Evolutionary conservation across 176 grass and related monocot genomes (phyloP), one percentile per base, ranked within the genome.

Genomic region (Juncus effusus): DNA sequence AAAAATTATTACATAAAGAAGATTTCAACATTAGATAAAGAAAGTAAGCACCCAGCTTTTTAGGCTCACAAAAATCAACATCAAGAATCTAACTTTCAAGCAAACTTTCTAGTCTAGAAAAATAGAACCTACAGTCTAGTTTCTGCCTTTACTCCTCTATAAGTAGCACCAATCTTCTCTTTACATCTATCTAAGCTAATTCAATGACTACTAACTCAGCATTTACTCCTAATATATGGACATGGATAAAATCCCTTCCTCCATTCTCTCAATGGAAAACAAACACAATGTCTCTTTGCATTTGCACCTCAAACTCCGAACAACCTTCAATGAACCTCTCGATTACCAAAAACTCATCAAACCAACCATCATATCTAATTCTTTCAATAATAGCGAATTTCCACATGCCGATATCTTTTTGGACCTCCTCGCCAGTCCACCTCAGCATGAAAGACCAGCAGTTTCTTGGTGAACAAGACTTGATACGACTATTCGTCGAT

Each of bases 371-470:
- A 12, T 39, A 78, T 9, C 19, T 93, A 61, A 87, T 73, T 76
- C 88, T 99, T 78, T 82, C 85, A 58, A 82, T 93, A 67, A 80
- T 72, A 59, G 80, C 88, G 36, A 80, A 93, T 61, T 90, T 84
- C 54, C 65, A 42, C 10, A 38, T 78, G 38, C 80, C 88, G 0
- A 72, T 99, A 7, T 89, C 73, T 38, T 80, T 99, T 9, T 99
- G 94, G 94, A 87, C 73, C 4, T 99, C 88, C 11, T 82, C 64
- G 38, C 80, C 88, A n/a, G 60, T 93, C 36, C 78, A 86, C 69
- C 83, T 99, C 67, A 85, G 83, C 63, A 78, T 54, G 14, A 70
- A 61, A 12, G 39, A 70, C 10, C 78, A 99, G 4, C 54, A 62
- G 58, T 77, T 76, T 66, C 68, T 99, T 9, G 73, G 77, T 0